phyloP scores from a whole-genome alignment of 345 rosid species.

The Melastoma malabathricum region DNA sequence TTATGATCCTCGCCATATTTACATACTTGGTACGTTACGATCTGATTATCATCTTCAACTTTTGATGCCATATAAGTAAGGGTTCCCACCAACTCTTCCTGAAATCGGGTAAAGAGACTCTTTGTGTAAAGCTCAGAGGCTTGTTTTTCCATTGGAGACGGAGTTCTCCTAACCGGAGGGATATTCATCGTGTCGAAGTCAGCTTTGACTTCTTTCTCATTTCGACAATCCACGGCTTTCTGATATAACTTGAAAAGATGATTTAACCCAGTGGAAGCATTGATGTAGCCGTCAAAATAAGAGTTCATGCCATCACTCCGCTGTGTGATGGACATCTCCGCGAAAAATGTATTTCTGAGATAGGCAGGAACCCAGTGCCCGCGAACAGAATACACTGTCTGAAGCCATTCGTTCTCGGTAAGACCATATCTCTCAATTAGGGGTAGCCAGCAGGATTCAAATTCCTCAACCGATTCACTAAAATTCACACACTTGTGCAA shows the following conservation, averaged over 20 bases:
- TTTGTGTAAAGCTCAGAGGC: conserved; percentile 36
- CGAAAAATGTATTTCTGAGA: conserved; percentile 35
- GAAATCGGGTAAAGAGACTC: conserved; percentile 34
- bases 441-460: conserved; percentile 37
- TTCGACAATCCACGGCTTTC: conserved; percentile 33
- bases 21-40: conserved; percentile 27
- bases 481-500: conserved; percentile 37
- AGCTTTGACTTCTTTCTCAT: conserved; percentile 41
- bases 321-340: conserved; percentile 38
- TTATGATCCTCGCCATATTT: conserved; percentile 42
- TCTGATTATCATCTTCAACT: conserved; percentile 28
- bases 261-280: conserved; percentile 29
- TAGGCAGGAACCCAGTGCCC: conserved; percentile 47
- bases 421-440: conserved; percentile 33
- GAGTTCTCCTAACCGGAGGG: conserved; percentile 29
- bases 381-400: conserved; percentile 27
- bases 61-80: conserved; percentile 33
- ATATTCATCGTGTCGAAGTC: conserved; percentile 40
- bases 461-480: conserved; percentile 40
- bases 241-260: conserved; percentile 35
- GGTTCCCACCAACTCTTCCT: conserved; percentile 44
- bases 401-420: conserved; percentile 42
- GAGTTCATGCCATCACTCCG: conserved; percentile 38
- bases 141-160: conserved; percentile 53
- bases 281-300: conserved; percentile 38